Evolutionary conservation across 345 rosid species (phyloP).

Genomic region (Hirschfeldia incana): DNA sequence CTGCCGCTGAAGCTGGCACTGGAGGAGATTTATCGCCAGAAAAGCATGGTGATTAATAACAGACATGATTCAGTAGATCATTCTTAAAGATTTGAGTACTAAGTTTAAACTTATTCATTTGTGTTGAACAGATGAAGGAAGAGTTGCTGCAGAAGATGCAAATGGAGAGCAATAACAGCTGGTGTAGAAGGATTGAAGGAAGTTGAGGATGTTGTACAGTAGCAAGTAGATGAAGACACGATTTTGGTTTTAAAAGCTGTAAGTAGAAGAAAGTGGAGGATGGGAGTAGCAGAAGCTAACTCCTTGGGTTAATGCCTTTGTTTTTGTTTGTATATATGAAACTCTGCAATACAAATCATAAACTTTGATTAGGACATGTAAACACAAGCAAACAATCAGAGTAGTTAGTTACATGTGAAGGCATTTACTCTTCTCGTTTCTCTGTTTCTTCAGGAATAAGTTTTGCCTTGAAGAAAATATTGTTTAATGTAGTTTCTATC

Average conservation of each 20-base stretch:
- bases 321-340: neutral
- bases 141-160: constrained; percentile 9
- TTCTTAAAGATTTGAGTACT: constrained; percentile 1
- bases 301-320: neutral
- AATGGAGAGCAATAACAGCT: neutral
- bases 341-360: too few species aligned
- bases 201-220: neutral
- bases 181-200: neutral
- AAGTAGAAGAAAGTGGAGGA: constrained; percentile 3
- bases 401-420: neutral
- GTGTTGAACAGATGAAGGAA: constrained; percentile 6
- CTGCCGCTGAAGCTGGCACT: too few species aligned
- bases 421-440: neutral
- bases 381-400: neutral
- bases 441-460: constrained; percentile 6
- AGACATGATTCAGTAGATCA: neutral
- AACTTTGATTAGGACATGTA: neutral
- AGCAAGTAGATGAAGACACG: neutral
- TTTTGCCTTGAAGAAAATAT: neutral
- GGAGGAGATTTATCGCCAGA: too few species aligned
- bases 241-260: constrained; percentile 6
- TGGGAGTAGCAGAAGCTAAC: constrained; percentile 14
- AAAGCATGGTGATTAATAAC: neutral
- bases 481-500: neutral
- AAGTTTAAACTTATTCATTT: constrained; percentile 15